Evolutionary conservation across 371 early-diverging fungal species (phyloP).

Genomic region (Paramicrosporidium saccamoebae): DNA sequence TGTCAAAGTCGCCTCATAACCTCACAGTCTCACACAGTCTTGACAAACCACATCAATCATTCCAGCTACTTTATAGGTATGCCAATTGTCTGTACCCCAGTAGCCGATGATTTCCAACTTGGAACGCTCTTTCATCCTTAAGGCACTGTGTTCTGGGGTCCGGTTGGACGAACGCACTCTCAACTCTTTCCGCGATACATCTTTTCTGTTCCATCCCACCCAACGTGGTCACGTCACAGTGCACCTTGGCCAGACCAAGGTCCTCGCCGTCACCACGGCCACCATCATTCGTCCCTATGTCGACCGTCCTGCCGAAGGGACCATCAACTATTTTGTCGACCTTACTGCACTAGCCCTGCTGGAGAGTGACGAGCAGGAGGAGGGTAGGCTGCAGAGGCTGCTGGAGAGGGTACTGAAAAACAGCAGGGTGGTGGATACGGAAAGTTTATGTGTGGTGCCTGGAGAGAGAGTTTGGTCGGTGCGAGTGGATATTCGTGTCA

Average conservation of each 20-base stretch:
- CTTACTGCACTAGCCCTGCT: slow-evolving; percentile 54
- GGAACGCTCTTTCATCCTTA: slow-evolving; percentile 27
- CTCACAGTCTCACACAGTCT: too few species aligned
- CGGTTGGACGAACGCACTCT: slow-evolving; percentile 45
- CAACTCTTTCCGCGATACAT: slow-evolving; percentile 28
- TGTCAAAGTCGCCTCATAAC: too few species aligned
- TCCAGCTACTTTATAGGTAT: too few species aligned
- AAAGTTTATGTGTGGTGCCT: slow-evolving; percentile 79
- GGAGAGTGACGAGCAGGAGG: slow-evolving; percentile 41
- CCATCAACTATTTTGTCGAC: slow-evolving; percentile 38
- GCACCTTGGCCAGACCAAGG: slow-evolving; percentile 43
- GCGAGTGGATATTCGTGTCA: slow-evolving; percentile 52
- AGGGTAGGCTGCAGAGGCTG: slow-evolving; percentile 38
- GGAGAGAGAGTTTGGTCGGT: slow-evolving; percentile 76
- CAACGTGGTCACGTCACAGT: slow-evolving; percentile 41
- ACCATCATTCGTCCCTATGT: slow-evolving; percentile 48
- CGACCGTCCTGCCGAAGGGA: slow-evolving; percentile 51
- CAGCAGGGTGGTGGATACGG: slow-evolving; percentile 65
- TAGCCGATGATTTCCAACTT: too few species aligned
- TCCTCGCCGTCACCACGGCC: slow-evolving; percentile 42
- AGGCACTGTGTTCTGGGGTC: slow-evolving; percentile 18
- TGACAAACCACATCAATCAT: too few species aligned
- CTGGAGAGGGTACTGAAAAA: slow-evolving; percentile 54
- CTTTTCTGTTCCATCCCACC: slow-evolving; percentile 19
- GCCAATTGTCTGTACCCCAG: too few species aligned